Percentiles rank a stretch among this genome's conserved stretches.
Evolutionary conservation across 768 basidiomycete species (phyloP).

Genomic region (Lanmaoa pseudosensibilis): DNA sequence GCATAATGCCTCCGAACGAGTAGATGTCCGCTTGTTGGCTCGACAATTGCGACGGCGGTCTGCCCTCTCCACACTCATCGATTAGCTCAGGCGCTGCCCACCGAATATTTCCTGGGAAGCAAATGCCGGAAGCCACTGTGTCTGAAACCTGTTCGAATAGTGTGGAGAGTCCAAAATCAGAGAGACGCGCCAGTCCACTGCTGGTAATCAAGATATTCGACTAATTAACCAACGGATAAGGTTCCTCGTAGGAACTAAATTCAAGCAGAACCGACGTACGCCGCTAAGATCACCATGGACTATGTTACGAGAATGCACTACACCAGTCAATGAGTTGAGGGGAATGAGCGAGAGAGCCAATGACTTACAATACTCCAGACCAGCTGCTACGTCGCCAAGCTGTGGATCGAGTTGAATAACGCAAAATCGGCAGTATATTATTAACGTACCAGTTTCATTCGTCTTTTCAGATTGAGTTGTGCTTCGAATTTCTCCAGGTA

Average conservation of each 20-base stretch:
- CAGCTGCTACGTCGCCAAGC: slow-evolving; percentile 27
- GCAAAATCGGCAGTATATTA: not conserved
- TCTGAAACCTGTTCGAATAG: slow-evolving; percentile 12
- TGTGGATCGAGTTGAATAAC: slow-evolving; percentile 4
- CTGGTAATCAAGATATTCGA: slow-evolving; percentile 23
- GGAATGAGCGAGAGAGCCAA: not conserved
- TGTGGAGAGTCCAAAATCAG: slow-evolving; percentile 35
- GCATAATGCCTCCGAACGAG: slow-evolving; percentile 31
- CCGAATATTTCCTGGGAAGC: slow-evolving; percentile 27
- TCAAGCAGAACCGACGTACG: slow-evolving; percentile 14
- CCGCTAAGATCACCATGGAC: slow-evolving; percentile 45
- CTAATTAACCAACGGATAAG: slow-evolving; percentile 9
- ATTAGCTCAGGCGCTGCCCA: slow-evolving; percentile 34
- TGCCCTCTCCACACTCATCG: not conserved
- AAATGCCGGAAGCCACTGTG: not conserved
- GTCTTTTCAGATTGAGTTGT: slow-evolving; percentile 9
- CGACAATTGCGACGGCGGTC: slow-evolving; percentile 3
- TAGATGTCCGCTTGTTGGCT: slow-evolving; percentile 25
- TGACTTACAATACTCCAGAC: slow-evolving; percentile 23
- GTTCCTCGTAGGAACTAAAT: not conserved
- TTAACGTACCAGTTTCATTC: slow-evolving; percentile 20
- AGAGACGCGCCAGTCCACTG: slow-evolving; percentile 17
- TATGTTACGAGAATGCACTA: slow-evolving; percentile 25
- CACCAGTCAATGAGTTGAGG: not conserved
- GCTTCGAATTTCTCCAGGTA: slow-evolving; percentile 26